phyloP scores from a whole-genome alignment of 345 rosid species.

The Aquilaria yunnanensis region DNA sequence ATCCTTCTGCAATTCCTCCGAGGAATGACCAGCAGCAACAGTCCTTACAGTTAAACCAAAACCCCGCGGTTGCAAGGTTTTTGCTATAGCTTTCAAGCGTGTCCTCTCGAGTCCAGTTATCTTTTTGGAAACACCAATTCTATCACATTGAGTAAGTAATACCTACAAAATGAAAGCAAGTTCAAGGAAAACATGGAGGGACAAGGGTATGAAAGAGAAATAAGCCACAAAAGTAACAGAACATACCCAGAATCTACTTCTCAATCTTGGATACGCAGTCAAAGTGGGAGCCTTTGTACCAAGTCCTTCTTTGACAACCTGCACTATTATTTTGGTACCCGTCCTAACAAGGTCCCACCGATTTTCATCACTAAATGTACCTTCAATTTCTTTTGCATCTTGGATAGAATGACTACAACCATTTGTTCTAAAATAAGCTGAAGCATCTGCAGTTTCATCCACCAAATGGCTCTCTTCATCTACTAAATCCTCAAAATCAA shows the following conservation, averaged over 20 bases:
- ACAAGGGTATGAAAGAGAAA: constrained; percentile 3
- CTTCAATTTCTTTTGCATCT: constrained; percentile 28
- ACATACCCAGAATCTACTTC: constrained; percentile 95
- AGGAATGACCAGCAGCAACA: constrained; percentile 85
- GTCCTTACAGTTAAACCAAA: constrained; percentile 92
- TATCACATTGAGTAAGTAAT: constrained; percentile 50
- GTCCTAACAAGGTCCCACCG: constrained; percentile 73
- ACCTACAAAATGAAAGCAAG: constrained; percentile 38
- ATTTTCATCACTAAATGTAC: constrained; percentile 26
- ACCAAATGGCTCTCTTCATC: constrained; percentile 39
- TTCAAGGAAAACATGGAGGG: constrained; percentile 1
- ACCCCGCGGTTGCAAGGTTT: constrained; percentile 83
- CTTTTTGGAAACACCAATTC: constrained; percentile 80
- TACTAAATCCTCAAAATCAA: constrained; percentile 34
- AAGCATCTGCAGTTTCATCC: constrained; percentile 30
- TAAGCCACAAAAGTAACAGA: constrained; percentile 1
- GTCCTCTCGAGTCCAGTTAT: constrained; percentile 77
- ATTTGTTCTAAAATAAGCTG: constrained; percentile 27
- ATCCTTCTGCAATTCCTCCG: constrained; percentile 89
- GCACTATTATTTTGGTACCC: constrained; percentile 93
- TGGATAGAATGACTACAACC: constrained; percentile 23
- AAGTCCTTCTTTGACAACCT: constrained; percentile 96
- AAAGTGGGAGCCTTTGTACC: constrained; percentile 90
- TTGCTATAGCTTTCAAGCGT: constrained; percentile 83
- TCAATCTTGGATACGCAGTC: constrained; percentile 86